Conservation (phyloP, 257 asterid genomes). For the Ilex aquifolium region DNA sequence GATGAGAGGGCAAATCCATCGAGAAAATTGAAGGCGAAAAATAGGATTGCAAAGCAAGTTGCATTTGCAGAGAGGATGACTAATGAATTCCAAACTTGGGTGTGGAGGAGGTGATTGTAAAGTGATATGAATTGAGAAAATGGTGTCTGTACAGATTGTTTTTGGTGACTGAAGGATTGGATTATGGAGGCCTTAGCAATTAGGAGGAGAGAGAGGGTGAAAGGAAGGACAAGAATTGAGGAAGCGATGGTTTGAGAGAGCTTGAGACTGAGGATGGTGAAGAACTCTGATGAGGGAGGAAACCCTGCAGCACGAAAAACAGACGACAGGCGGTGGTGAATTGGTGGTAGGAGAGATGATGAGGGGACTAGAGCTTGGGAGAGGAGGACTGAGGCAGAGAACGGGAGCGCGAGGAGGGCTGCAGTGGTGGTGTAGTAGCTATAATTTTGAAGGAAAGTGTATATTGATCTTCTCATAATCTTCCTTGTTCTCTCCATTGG, state of each 20-base stretch:
- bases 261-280: constrained; percentile 47
- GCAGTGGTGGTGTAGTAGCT: constrained; percentile 60
- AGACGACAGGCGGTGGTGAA: constrained; percentile 42
- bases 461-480: constrained; percentile 65
- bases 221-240: constrained; percentile 47
- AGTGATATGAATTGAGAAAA: constrained; percentile 6
- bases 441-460: constrained; percentile 51
- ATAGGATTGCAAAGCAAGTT: constrained; percentile 38
- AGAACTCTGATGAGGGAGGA: constrained; percentile 55
- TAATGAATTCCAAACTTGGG: constrained; percentile 49
- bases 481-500: constrained; percentile 38
- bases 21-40: constrained; percentile 29
- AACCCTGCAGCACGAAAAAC: constrained; percentile 68
- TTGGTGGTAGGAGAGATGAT: constrained; percentile 27
- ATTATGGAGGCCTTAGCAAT: constrained; percentile 49
- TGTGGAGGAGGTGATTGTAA: constrained; percentile 16
- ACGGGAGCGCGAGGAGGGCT: constrained; percentile 55
- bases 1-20: constrained; percentile 31
- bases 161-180: constrained; percentile 16
- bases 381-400: constrained; percentile 50
- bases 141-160: neutral
- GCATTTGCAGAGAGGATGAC: constrained; percentile 46
- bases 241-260: constrained; percentile 64
- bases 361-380: constrained; percentile 44
- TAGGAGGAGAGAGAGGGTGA: constrained; percentile 61